Conservation (phyloP, 139 green algal genomes). For the Desmodesmus armatus region DNA sequence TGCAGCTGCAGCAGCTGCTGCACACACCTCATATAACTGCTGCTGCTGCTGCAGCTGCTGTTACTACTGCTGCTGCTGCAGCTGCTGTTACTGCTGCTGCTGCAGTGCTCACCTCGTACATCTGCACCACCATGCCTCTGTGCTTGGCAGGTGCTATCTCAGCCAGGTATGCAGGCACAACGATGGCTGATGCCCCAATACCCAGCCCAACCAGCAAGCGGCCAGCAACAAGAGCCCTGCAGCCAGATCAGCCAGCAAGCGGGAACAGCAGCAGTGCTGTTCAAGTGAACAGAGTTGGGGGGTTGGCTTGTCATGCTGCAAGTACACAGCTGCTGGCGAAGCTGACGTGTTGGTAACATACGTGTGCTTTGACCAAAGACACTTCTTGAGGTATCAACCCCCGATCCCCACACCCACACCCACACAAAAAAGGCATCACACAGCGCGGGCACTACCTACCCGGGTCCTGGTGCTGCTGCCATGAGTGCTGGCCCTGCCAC, state of each 20-base stretch:
- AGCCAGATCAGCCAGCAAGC: not conserved
- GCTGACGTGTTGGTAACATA: too few species aligned
- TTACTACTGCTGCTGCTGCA: not conserved
- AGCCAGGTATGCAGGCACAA: conserved; percentile 87
- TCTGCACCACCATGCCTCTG: conserved; percentile 72
- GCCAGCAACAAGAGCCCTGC: conserved; percentile 74
- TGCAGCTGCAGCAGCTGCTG: not conserved
- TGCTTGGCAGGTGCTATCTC: conserved; percentile 78
- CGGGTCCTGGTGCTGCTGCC: conserved; percentile 62
- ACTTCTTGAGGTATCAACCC: too few species aligned
- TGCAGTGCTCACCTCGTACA: conserved; percentile 65
- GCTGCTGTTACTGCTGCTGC: not conserved
- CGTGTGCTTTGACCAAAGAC: too few species aligned
- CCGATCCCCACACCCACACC: too few species aligned
- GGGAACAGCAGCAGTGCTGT: not conserved
- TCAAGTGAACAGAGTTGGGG: not conserved
- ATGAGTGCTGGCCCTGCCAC: conserved; percentile 79
- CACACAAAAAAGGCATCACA: too few species aligned
- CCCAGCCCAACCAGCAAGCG: conserved; percentile 80
- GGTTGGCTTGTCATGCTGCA: not conserved
- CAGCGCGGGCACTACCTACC: conserved; percentile 54
- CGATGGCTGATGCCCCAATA: conserved; percentile 81
- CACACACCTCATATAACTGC: not conserved
- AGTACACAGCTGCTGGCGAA: too few species aligned
- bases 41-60: not conserved